A percentile compares a stretch with the other conserved stretches of the same genome.
Evolutionary conservation across 345 rosid genomes (phyloP).

Genomic region (Litchi chinensis): DNA sequence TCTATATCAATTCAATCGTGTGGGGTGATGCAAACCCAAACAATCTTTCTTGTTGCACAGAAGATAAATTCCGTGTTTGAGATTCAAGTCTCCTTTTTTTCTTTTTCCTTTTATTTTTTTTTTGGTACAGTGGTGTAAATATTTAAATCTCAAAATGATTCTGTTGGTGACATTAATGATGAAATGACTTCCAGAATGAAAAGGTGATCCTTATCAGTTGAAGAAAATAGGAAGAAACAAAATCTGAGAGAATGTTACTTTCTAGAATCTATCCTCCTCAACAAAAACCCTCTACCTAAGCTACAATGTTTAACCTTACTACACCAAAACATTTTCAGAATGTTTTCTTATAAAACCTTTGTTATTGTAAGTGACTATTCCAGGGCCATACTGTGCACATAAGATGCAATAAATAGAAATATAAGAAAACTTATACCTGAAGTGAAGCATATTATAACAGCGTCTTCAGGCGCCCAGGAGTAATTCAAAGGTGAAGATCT

Average conservation of each 20-base stretch:
- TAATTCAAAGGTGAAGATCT: conserved; percentile 32
- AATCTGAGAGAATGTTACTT: neutral
- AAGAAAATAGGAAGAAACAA: neutral
- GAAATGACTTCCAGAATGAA: neutral
- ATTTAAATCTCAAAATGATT: neutral
- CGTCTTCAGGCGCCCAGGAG: conserved; percentile 72
- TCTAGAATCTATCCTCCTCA: neutral
- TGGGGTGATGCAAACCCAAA: neutral
- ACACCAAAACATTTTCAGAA: neutral
- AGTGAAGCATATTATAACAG: conserved; percentile 81
- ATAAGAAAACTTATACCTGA: conserved; percentile 47
- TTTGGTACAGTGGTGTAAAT: neutral
- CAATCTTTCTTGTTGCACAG: neutral
- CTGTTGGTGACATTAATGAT: neutral
- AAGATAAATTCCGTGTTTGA: neutral
- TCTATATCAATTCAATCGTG: too few relatives aligned
- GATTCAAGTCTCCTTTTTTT: neutral
- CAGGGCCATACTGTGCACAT: neutral
- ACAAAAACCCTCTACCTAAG: neutral
- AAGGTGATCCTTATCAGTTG: neutral
- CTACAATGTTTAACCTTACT: neutral
- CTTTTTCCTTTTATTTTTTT: too few relatives aligned
- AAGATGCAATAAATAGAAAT: neutral
- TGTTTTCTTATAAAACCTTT: neutral
- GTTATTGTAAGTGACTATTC: neutral